A percentile compares a stretch with the other conserved stretches of the same genome.
These are phyloP conservation scores for Pichia thaimueangensis DNA, from an alignment of 805 yeast species.

Conservation along the genomic window DNA sequence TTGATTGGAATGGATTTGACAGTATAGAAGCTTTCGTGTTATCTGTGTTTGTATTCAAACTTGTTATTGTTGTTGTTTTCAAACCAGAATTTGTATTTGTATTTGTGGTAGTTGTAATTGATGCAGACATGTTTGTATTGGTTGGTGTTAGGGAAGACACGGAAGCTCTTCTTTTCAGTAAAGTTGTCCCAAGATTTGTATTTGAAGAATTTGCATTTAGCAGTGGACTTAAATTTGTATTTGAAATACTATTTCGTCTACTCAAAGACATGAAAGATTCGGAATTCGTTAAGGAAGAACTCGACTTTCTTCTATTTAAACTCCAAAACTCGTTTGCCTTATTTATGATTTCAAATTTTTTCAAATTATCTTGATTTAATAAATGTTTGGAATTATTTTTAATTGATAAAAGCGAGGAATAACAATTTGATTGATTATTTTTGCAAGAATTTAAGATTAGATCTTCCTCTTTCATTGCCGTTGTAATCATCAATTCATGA, in stretches of 20 bases:
- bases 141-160: slow-evolving; percentile 3
- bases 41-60: no score
- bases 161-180: slow-evolving; percentile 2
- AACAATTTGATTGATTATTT: slow-evolving; percentile 13
- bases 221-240: not conserved
- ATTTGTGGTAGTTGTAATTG: not conserved
- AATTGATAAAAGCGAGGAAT: slow-evolving; percentile 5
- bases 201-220: no score
- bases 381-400: slow-evolving; percentile 2
- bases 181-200: no score
- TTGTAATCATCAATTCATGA: slow-evolving; percentile 31
- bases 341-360: slow-evolving; percentile 30
- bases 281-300: slow-evolving; percentile 12
- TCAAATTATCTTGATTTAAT: slow-evolving; percentile 20
- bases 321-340: slow-evolving; percentile 34
- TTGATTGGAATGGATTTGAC: slow-evolving; percentile 1
- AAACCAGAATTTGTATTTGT: not conserved
- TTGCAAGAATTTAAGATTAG: slow-evolving; percentile 17
- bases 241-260: slow-evolving; percentile 8
- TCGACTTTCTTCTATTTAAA: slow-evolving; percentile 19
- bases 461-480: slow-evolving; percentile 28
- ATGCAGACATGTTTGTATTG: slow-evolving; percentile 1
- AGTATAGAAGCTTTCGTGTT: no score
- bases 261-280: slow-evolving; percentile 10
- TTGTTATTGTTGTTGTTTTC: no score